A percentile compares a stretch with the other conserved stretches of the same genome.
phyloP scores from a whole-genome alignment of 1,139 yeast species.

The Kurtzmaniella quercitrusa region DNA sequence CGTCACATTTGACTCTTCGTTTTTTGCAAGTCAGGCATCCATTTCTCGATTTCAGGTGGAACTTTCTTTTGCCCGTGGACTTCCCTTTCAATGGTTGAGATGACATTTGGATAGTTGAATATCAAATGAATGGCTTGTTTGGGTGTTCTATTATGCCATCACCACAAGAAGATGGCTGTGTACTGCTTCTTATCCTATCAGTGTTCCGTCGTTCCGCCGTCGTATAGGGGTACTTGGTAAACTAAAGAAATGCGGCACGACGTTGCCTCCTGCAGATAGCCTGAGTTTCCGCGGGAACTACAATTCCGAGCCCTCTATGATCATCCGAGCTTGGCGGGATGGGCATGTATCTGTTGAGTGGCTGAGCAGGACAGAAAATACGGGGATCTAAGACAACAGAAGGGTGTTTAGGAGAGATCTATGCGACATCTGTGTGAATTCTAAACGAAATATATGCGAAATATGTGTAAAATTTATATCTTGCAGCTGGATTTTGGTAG shows the following conservation, averaged over 20 bases:
- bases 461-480: no score
- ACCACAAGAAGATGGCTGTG: not conserved
- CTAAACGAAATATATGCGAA: no score
- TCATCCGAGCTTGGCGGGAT: not conserved
- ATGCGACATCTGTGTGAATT: no score
- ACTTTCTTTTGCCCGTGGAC: conserved; percentile 43
- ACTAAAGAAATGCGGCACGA: not conserved
- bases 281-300: not conserved
- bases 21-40: conserved; percentile 58
- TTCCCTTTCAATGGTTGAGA: conserved; percentile 2
- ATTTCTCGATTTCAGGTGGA: conserved; percentile 27
- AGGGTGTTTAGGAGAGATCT: not conserved
- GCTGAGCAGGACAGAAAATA: no score
- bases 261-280: not conserved
- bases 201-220: not conserved
- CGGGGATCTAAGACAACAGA: no score
- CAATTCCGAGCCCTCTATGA: not conserved
- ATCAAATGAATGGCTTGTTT: not conserved
- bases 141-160: not conserved
- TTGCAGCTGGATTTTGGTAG: no score
- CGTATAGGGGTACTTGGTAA: not conserved
- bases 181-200: not conserved
- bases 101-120: conserved; percentile 2
- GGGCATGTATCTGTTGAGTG: not conserved
- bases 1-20: conserved; percentile 55